Conservation (phyloP, 805 yeast genomes). For the Wickerhamiella hasegawae region DNA sequence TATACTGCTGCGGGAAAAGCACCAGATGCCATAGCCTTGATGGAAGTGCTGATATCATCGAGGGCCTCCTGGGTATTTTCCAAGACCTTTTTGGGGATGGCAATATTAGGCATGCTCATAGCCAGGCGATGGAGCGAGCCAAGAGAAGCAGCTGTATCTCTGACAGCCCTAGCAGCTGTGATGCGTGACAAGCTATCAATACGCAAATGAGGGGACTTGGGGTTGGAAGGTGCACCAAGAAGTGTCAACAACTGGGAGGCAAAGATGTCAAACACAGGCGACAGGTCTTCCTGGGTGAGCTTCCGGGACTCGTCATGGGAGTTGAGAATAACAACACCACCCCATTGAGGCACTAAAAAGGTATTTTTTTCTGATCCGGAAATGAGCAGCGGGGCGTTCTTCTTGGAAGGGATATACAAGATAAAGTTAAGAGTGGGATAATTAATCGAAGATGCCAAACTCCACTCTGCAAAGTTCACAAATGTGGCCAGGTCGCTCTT, state of each 20-base stretch:
- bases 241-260: slow-evolving; percentile 59
- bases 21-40: slow-evolving; percentile 20
- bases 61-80: slow-evolving; percentile 40
- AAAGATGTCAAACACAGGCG: slow-evolving; percentile 49
- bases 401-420: slow-evolving; percentile 42
- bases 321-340: slow-evolving; percentile 50
- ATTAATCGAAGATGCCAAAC: slow-evolving; percentile 36
- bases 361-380: slow-evolving; percentile 33
- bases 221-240: slow-evolving; percentile 47
- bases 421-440: slow-evolving; percentile 61
- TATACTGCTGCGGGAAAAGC: slow-evolving; percentile 27
- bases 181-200: slow-evolving; percentile 46
- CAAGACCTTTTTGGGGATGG: slow-evolving; percentile 63
- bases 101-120: slow-evolving; percentile 54
- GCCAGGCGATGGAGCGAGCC: slow-evolving; percentile 57
- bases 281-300: slow-evolving; percentile 28
- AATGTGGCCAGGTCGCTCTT: slow-evolving; percentile 51
- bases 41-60: slow-evolving; percentile 25
- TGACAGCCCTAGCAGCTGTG: slow-evolving; percentile 40
- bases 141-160: slow-evolving; percentile 50
- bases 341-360: slow-evolving; percentile 80
- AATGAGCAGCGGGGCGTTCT: slow-evolving; percentile 33
- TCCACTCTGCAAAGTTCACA: slow-evolving; percentile 78
- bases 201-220: slow-evolving; percentile 44
- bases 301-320: slow-evolving; percentile 9